Conservation (phyloP, 495 filamentous ascomycete species). For the Echria macrotheca region DNA sequence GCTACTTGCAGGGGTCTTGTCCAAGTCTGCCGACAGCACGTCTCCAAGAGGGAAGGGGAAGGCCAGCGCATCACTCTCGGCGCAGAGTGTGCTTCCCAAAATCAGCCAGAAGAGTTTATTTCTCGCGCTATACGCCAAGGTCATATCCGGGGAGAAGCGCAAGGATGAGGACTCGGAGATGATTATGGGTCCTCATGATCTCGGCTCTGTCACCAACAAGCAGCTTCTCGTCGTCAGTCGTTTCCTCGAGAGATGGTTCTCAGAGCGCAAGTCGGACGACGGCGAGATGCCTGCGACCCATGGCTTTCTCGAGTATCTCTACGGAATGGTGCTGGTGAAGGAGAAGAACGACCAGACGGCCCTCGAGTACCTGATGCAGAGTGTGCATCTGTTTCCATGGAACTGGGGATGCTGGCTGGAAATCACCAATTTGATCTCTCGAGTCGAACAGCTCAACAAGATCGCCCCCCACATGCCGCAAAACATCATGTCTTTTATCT, state of each 20-base stretch:
- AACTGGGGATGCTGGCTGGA: conserved; percentile 98
- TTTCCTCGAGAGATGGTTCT: conserved; percentile 74
- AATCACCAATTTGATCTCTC: conserved; percentile 66
- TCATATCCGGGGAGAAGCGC: conserved; percentile 88
- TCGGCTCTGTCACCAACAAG: conserved; percentile 74
- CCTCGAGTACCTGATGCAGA: conserved; percentile 73
- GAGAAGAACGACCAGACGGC: conserved; percentile 83
- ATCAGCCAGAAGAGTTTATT: conserved; percentile 91
- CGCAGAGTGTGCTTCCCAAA: conserved; percentile 22
- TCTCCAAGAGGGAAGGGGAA: conserved; percentile 50
- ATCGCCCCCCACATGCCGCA: conserved; percentile 61
- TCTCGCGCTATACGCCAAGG: conserved; percentile 85
- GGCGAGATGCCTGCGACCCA: conserved; percentile 58
- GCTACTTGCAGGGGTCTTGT: conserved; percentile 56
- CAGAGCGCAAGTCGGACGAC: conserved; percentile 52
- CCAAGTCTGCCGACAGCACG: conserved; percentile 40
- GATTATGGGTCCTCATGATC: conserved; percentile 90
- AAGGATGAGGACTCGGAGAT: conserved; percentile 97
- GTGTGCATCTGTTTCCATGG: conserved; percentile 79
- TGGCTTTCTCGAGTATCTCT: conserved; percentile 92
- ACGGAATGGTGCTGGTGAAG: conserved; percentile 79
- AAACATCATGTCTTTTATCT: conserved; percentile 90
- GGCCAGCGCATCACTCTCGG: conserved; percentile 13
- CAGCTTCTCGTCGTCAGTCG: conserved; percentile 69
- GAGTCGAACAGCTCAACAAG: conserved; percentile 61